A percentile compares a stretch with the other conserved stretches of the same genome.
Conservation (phyloP, 345 rosid species). For the Camelina laxa region DNA sequence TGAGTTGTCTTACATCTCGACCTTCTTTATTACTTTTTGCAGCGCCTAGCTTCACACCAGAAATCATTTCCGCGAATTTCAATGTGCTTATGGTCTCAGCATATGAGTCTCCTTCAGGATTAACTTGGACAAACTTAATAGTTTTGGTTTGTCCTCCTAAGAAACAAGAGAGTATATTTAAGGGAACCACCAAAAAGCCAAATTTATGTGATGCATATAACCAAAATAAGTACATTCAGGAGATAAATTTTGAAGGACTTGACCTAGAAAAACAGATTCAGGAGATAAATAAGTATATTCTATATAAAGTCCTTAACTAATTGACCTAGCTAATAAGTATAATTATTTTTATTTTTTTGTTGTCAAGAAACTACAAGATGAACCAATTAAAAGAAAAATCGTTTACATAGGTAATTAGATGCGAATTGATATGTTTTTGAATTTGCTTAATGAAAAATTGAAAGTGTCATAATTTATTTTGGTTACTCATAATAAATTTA, state of each 20-base stretch:
- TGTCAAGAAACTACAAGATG: no score
- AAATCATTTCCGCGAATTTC: constrained; percentile 94
- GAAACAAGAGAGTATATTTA: constrained; percentile 13
- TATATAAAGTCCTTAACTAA: neutral
- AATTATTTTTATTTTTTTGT: no score
- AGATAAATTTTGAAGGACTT: constrained; percentile 63
- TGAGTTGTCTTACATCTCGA: constrained; percentile 81
- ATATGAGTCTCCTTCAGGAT: constrained; percentile 89
- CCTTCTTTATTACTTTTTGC: constrained; percentile 92
- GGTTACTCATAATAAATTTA: no score
- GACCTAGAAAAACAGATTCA: neutral
- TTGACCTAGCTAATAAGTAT: neutral
- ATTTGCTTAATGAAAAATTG: no score
- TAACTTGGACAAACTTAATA: constrained; percentile 95
- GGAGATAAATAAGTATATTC: neutral
- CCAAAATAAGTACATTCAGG: constrained; percentile 51
- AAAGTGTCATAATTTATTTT: no score
- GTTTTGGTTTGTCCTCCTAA: constrained; percentile 98
- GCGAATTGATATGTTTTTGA: no score
- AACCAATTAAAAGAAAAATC: no score
- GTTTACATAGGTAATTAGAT: no score
- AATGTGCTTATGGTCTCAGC: constrained; percentile 89
- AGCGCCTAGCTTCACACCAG: constrained; percentile 96
- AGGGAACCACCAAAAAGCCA: constrained; percentile 18
- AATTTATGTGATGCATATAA: neutral